Base-by-base conservation (phyloP, 257 asterid species). In the Linaria vulgaris region DNA sequence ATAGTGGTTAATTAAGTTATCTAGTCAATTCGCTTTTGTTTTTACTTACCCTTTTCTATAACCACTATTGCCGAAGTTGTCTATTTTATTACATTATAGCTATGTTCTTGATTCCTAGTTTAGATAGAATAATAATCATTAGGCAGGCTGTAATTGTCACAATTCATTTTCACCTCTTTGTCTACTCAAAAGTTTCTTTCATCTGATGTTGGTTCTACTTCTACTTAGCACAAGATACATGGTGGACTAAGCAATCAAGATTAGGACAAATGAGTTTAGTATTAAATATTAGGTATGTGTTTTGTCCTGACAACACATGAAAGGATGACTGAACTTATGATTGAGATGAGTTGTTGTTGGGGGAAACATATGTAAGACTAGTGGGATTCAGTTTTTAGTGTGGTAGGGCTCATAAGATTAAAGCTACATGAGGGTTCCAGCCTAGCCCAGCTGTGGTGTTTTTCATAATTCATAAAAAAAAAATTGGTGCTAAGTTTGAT, bases 391-490 rank as follows among this genome's bases (percentile, higher is more conserved):
- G 67, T 30, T 31, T 5, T 15, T 3, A 16, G 39, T 64, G 64
- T 30, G 45, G n/a, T 66, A 55, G 19, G 61, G 51, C 34, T 63
- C 69, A 24, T 56, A 49, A 56, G 19, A 34, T 73, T 63, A 21
- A 64, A 50, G 68, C 19, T 20, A 45, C 5, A 12, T 13, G 21
- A 12, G 12, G 38, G 15, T 46, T 76, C 85, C 87, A 81, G 74
- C 72, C 38, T 55, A 60, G 70, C 63, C 74, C 75, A 78, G 82
- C 75, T 72, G 79, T 69, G 72, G 70, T 79, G 67, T 34, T 63
- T 17, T 30, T 27, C 10, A 27, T n/a, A n/a, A n/a, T n/a, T n/a
- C n/a, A n/a, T n/a, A 27, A 27, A 34, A 34, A 4, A 34, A 34
- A 4, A 37, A 38, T 65, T 73, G 69, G 69, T 76, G 41, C 72